Percentiles rank a stretch among this genome's conserved stretches.
Conservation (phyloP, 176 grass and related monocot genomes). For the Ananas comosus region DNA sequence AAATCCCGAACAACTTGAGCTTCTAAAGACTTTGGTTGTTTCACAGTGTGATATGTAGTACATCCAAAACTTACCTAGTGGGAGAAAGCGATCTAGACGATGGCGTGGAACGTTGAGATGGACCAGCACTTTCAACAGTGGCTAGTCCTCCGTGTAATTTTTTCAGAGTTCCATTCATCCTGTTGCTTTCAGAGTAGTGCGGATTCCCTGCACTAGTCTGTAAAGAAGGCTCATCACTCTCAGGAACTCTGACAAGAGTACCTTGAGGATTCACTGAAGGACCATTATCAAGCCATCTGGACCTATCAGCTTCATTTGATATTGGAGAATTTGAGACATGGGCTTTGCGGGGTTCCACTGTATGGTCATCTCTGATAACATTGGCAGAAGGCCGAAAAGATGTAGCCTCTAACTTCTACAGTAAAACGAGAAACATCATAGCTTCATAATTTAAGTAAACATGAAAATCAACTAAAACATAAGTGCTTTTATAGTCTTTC, state of each 20-base stretch:
- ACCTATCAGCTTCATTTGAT: constrained; percentile 17
- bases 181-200: constrained; percentile 20
- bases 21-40: no score
- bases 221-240: constrained; percentile 19
- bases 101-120: constrained; percentile 64
- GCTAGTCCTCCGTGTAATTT: constrained; percentile 19
- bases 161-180: constrained; percentile 39
- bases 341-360: constrained; percentile 14
- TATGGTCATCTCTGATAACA: constrained; percentile 13
- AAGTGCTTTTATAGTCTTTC: neutral
- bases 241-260: constrained; percentile 14
- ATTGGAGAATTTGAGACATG: constrained; percentile 9
- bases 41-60: neutral
- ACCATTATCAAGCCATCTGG: constrained; percentile 8
- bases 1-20: no score
- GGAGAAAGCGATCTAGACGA: constrained; percentile 80
- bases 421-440: constrained; percentile 11
- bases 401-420: constrained; percentile 29
- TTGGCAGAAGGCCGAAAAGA: constrained; percentile 20
- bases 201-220: constrained; percentile 21
- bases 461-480: neutral
- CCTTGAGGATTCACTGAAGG: constrained; percentile 20
- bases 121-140: constrained; percentile 26
- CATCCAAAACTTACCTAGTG: constrained; percentile 32
- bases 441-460: neutral